These are phyloP conservation scores for Avena eriantha DNA, from an alignment of 176 grass and related monocot genomes.

Conservation along the genomic window DNA sequence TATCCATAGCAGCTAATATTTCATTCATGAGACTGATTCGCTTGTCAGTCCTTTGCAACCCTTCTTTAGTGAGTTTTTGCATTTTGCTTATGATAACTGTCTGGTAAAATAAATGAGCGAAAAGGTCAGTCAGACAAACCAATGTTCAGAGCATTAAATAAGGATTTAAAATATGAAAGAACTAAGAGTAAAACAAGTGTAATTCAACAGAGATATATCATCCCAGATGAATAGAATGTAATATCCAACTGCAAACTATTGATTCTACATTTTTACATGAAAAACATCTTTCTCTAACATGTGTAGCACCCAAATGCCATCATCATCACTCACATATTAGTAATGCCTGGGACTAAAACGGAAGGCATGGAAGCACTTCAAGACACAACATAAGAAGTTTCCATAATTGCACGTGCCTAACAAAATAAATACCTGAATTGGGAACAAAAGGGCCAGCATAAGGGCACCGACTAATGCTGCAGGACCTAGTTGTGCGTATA, in stretches of 20 bases:
- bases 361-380: constrained; percentile 25
- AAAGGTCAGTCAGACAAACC: background rate
- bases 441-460: constrained; percentile 87
- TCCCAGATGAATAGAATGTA: constrained; percentile 21
- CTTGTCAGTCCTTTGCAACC: constrained; percentile 97
- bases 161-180: constrained; percentile 1
- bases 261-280: constrained; percentile 18
- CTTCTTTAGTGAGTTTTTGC: constrained; percentile 97
- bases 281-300: constrained; percentile 37
- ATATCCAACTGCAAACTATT: constrained; percentile 21
- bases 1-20: constrained; percentile 99
- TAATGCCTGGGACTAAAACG: constrained; percentile 27
- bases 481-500: constrained; percentile 81
- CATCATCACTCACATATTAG: background rate
- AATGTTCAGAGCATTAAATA: constrained; percentile 11
- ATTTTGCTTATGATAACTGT: constrained; percentile 92
- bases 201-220: constrained; percentile 18
- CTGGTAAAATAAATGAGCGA: constrained; percentile 52
- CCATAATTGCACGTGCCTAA: constrained; percentile 18
- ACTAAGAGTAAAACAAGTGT: background rate
- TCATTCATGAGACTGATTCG: constrained; percentile 98
- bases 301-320: constrained; percentile 20
- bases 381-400: constrained; percentile 25
- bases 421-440: constrained; percentile 77
- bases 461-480: constrained; percentile 82